Percentiles rank a stretch among this genome's conserved stretches.
Evolutionary conservation across 306 rosid genomes (phyloP).

Genomic region (Fragaria vesca): DNA sequence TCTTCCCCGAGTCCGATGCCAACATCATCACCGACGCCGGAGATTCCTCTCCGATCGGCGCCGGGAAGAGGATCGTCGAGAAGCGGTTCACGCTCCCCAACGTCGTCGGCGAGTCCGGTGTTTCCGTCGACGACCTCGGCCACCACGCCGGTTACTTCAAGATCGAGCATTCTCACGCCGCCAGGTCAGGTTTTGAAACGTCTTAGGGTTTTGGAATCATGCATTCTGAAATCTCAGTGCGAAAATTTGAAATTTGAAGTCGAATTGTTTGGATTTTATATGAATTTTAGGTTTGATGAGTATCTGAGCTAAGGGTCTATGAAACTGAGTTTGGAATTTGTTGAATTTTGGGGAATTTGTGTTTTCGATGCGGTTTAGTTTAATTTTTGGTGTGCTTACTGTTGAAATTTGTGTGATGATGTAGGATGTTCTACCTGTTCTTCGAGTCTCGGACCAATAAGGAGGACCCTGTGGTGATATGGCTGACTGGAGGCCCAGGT

Average conservation of each 20-base stretch:
- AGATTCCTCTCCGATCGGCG: background rate
- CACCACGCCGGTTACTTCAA: conserved; percentile 91
- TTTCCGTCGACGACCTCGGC: conserved; percentile 64
- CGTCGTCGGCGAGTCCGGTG: conserved; percentile 39
- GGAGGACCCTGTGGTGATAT: conserved; percentile 88
- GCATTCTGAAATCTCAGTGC: too few species aligned
- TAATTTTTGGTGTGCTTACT: conserved; percentile 17
- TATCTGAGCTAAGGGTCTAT: background rate
- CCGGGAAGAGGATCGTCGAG: conserved; percentile 56
- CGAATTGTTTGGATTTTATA: background rate
- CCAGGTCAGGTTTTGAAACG: conserved; percentile 37
- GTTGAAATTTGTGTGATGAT: conserved; percentile 7
- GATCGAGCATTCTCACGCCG: conserved; percentile 78
- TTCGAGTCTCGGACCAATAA: conserved; percentile 77
- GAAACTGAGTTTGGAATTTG: background rate
- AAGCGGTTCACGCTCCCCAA: conserved; percentile 60
- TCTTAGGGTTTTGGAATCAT: background rate
- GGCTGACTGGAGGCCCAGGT: conserved; percentile 99
- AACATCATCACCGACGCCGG: conserved; percentile 44
- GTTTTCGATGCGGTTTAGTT: background rate
- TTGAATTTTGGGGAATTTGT: background rate
- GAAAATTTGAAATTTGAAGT: background rate
- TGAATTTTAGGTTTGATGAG: background rate
- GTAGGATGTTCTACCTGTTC: conserved; percentile 94
- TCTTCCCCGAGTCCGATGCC: conserved; percentile 59